Conservation (phyloP, 306 rosid species). For the Cajanus cajan region DNA sequence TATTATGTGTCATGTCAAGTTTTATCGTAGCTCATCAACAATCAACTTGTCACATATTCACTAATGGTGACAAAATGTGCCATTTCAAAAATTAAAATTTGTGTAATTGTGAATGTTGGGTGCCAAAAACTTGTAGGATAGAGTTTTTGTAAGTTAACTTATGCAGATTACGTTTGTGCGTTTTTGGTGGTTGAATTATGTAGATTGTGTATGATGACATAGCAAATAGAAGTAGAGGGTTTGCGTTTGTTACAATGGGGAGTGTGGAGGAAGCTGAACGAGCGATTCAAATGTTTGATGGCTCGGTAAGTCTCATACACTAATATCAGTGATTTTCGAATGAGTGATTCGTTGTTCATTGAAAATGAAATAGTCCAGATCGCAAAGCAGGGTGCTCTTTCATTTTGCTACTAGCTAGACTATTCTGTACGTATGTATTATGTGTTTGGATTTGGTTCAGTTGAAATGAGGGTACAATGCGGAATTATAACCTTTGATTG, state of each 20-base stretch:
- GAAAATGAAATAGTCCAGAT: not conserved
- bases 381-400: not conserved
- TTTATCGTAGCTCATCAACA: no score
- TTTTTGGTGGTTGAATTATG: not conserved
- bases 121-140: no score
- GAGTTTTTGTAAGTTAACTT: no score
- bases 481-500: not conserved
- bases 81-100: no score
- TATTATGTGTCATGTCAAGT: no score
- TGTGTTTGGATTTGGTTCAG: not conserved
- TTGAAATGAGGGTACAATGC: not conserved
- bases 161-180: not conserved
- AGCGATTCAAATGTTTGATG: slow-evolving; percentile 74
- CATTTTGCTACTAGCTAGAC: not conserved
- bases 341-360: not conserved
- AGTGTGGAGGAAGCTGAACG: slow-evolving; percentile 66
- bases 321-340: not conserved
- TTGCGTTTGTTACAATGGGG: slow-evolving; percentile 79
- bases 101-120: no score
- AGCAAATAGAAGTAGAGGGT: slow-evolving; percentile 68
- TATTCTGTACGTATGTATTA: not conserved
- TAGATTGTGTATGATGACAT: slow-evolving; percentile 65
- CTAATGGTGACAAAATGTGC: no score
- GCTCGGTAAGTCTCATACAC: slow-evolving; percentile 51
- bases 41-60: no score